Evolutionary conservation across 169 alveolate species (phyloP).

Genomic region (Babesia bovis): DNA sequence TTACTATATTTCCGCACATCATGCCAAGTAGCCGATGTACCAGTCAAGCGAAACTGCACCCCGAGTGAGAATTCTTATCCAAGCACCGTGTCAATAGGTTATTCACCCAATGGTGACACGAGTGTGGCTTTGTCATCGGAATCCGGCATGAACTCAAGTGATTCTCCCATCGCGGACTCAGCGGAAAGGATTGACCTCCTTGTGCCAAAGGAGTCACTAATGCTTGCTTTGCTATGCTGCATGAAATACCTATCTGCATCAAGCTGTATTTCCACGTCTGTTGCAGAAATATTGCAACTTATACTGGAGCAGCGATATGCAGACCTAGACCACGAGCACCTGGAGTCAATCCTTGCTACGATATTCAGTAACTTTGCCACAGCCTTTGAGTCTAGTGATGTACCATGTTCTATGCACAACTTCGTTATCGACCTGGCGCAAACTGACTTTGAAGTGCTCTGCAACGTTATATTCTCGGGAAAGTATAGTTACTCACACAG

Average conservation of each 20-base stretch:
- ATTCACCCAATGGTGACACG: neutral
- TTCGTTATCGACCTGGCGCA: constrained; percentile 50
- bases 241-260: constrained; percentile 46
- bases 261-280: constrained; percentile 41
- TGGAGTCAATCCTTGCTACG: constrained; percentile 46
- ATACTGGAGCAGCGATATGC: constrained; percentile 45
- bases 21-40: neutral
- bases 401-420: constrained; percentile 38
- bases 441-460: constrained; percentile 38
- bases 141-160: neutral
- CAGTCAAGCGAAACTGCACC: neutral
- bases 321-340: constrained; percentile 41
- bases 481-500: constrained; percentile 10
- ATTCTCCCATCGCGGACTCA: neutral
- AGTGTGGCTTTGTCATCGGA: neutral
- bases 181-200: constrained; percentile 28
- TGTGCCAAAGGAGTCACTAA: constrained; percentile 50
- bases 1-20: neutral
- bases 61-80: neutral
- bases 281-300: constrained; percentile 48
- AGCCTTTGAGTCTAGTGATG: constrained; percentile 17
- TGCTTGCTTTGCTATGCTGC: constrained; percentile 39
- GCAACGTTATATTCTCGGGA: constrained; percentile 35
- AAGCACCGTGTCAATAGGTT: neutral
- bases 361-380: constrained; percentile 38